These are phyloP conservation scores for Linnemannia zychae DNA, from an alignment of 192 early-diverging fungal genomes.

Conservation along the genomic window DNA sequence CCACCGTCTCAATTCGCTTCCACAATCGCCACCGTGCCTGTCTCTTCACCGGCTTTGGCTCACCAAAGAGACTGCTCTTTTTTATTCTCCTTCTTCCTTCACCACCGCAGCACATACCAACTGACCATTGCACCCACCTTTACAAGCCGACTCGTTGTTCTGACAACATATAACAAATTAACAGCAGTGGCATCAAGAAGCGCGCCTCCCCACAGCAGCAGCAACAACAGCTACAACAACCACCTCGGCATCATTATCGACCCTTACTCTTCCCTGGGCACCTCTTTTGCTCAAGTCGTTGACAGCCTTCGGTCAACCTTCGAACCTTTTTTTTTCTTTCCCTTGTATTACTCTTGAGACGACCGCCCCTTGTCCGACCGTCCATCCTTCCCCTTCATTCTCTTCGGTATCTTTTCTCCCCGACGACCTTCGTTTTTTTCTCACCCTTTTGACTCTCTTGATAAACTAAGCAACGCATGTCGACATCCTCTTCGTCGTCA, in stretches of 20 bases:
- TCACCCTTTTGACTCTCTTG: not conserved
- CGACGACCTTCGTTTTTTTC: not conserved
- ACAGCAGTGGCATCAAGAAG: no score
- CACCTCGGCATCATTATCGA: not conserved
- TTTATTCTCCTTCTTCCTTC: not conserved
- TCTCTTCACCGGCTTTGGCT: not conserved
- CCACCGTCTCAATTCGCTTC: not conserved
- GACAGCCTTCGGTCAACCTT: not conserved
- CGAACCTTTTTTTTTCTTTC: not conserved
- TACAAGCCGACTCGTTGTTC: not conserved
- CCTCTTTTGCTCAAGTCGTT: not conserved
- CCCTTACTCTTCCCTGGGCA: not conserved
- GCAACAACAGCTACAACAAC: not conserved
- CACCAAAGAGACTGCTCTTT: conserved; percentile 22
- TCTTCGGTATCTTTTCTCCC: conserved; percentile 7
- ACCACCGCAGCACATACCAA: conserved; percentile 3
- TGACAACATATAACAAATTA: not conserved
- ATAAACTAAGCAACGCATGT: conserved; percentile 35
- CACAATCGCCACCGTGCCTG: not conserved
- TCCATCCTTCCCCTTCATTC: not conserved
- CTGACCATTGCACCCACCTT: not conserved
- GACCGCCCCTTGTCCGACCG: not conserved
- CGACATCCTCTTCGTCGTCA: conserved; percentile 39
- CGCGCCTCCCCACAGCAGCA: no score
- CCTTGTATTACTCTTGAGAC: conserved; percentile 14